These are phyloP conservation scores for Phytopythium cucurbitacearum DNA, from an alignment of 352 stramenopile genomes.

Conservation along the genomic window DNA sequence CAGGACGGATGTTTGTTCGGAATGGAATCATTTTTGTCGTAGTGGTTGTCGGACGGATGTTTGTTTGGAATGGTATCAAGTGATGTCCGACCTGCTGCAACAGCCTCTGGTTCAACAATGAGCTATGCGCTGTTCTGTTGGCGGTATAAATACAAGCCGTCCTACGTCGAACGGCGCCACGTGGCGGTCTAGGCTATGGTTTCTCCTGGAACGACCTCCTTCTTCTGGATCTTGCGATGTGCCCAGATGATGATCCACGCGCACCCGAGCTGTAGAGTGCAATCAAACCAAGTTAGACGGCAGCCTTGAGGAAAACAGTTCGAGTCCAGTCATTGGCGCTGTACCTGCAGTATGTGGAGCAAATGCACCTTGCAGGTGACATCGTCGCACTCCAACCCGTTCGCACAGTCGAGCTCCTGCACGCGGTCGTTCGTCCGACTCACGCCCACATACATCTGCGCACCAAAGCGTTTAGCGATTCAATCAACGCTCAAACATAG, in stretches of 20 bases:
- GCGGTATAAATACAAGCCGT: too few relatives aligned
- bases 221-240: constrained; percentile 38
- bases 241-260: constrained; percentile 33
- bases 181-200: background rate
- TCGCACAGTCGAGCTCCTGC: constrained; percentile 46
- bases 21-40: too few relatives aligned
- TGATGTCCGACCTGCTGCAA: background rate
- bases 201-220: constrained; percentile 22
- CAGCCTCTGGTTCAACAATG: too few relatives aligned
- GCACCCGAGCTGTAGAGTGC: constrained; percentile 9
- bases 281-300: background rate
- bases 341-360: constrained; percentile 28
- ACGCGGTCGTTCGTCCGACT: constrained; percentile 6
- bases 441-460: constrained; percentile 27
- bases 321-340: background rate
- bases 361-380: constrained; percentile 23
- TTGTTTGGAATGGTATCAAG: too few relatives aligned
- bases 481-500: too few relatives aligned
- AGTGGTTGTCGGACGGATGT: too few relatives aligned
- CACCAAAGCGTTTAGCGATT: background rate
- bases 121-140: too few relatives aligned
- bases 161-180: too few relatives aligned
- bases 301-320: background rate
- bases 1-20: too few relatives aligned
- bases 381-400: constrained; percentile 38